Conservation (phyloP, 176 grass and related monocot species). For the Poa annua region DNA sequence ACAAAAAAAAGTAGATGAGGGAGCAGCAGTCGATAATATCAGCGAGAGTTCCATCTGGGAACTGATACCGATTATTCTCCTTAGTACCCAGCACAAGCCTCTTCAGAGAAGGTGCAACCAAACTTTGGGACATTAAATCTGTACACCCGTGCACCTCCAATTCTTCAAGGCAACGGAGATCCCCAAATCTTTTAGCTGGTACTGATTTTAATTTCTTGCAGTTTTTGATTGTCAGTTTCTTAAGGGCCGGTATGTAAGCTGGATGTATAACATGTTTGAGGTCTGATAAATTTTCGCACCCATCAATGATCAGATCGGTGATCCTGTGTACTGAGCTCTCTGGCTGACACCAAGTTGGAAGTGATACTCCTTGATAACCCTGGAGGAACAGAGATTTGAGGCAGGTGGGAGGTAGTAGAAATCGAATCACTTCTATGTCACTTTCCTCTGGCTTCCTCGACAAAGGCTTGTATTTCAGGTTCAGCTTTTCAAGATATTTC, state of each 20-base stretch:
- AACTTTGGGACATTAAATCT: neutral
- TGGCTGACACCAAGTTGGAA: neutral
- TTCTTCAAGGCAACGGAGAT: neutral
- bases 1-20: neutral
- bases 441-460: too few species aligned
- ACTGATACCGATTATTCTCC: neutral
- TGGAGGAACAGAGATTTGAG: too few species aligned
- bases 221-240: neutral
- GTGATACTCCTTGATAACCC: too few species aligned
- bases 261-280: neutral
- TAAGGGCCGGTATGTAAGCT: neutral
- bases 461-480: too few species aligned
- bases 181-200: neutral
- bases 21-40: neutral
- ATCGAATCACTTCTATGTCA: too few species aligned
- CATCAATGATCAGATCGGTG: neutral
- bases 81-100: neutral
- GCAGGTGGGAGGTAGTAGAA: too few species aligned
- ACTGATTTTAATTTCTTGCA: neutral
- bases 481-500: too few species aligned
- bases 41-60: neutral
- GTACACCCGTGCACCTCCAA: neutral
- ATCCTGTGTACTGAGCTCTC: neutral
- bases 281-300: neutral
- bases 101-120: neutral